These are phyloP conservation scores for Phialemonium atrogriseum DNA, from an alignment of 2,329 filamentous ascomycete species.

Conservation along the genomic window DNA sequence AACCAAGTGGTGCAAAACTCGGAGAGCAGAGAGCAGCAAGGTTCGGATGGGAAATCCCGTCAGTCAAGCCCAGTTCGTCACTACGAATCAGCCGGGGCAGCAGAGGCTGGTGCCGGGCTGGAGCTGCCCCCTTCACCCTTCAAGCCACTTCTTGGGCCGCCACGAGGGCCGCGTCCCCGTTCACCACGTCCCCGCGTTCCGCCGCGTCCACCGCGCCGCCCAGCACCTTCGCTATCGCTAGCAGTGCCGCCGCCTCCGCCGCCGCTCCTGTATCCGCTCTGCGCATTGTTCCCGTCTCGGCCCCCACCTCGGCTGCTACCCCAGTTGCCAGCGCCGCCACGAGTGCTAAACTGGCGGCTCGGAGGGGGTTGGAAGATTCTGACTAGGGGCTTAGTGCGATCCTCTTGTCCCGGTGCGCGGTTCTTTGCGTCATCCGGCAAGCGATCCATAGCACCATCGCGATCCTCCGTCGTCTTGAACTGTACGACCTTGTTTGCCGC, in stretches of 20 bases:
- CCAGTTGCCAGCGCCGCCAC: constrained; percentile 61
- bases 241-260: constrained; percentile 74
- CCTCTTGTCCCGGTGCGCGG: constrained; percentile 48
- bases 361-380: constrained; percentile 73
- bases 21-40: too few relatives aligned
- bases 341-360: constrained; percentile 43
- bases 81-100: constrained; percentile 34
- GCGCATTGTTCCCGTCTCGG: constrained; percentile 37
- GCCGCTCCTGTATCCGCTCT: constrained; percentile 77
- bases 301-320: constrained; percentile 58
- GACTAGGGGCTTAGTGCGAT: constrained; percentile 71
- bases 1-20: too few relatives aligned
- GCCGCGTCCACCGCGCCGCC: constrained; percentile 45
- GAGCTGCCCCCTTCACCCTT: constrained; percentile 51
- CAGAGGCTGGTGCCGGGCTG: constrained; percentile 44
- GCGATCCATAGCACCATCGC: constrained; percentile 68
- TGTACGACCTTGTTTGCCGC: constrained; percentile 77
- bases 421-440: constrained; percentile 72
- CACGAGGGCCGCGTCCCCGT: constrained; percentile 44
- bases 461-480: constrained; percentile 72
- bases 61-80: too few relatives aligned
- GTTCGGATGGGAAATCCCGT: too few relatives aligned
- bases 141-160: too few relatives aligned
- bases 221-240: constrained; percentile 54
- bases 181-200: constrained; percentile 47